Evolutionary conservation across 2,329 filamentous ascomycete species (phyloP).

Genomic region (Graphiopsis chlorocephala): DNA sequence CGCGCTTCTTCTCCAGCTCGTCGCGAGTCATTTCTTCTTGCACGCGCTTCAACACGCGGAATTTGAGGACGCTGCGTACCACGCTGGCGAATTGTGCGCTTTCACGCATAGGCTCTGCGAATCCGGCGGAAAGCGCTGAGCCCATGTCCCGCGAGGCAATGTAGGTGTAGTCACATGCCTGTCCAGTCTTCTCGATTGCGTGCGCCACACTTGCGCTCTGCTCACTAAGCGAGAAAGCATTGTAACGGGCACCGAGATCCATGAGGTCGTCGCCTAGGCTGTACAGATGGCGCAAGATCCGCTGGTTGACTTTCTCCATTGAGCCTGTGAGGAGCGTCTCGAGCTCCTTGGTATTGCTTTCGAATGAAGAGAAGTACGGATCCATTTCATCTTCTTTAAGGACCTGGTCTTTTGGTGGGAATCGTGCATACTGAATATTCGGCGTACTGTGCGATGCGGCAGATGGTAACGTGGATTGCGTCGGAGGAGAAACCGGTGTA

Average conservation of each 20-base stretch:
- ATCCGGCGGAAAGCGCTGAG: constrained; percentile 81
- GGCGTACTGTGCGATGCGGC: constrained; percentile 56
- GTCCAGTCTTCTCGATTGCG: constrained; percentile 90
- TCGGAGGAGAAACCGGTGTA: constrained; percentile 55
- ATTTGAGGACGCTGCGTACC: constrained; percentile 82
- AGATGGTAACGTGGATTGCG: constrained; percentile 49
- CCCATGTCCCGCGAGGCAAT: constrained; percentile 92
- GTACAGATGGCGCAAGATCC: constrained; percentile 81
- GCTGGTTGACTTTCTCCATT: constrained; percentile 94
- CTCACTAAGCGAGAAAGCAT: constrained; percentile 93
- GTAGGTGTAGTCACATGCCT: constrained; percentile 93
- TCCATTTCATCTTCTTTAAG: constrained; percentile 88
- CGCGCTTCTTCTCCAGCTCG: constrained; percentile 82
- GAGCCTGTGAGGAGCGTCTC: constrained; percentile 85
- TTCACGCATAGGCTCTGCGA: constrained; percentile 96
- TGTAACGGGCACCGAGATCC: constrained; percentile 92
- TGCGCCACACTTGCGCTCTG: constrained; percentile 82
- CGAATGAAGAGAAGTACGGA: constrained; percentile 92
- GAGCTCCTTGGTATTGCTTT: constrained; percentile 85
- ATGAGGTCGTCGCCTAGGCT: constrained; percentile 82
- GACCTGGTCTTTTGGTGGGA: constrained; percentile 73
- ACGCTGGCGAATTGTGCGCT: constrained; percentile 96
- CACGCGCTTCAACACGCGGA: constrained; percentile 87
- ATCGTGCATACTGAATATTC: constrained; percentile 69
- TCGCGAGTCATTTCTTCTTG: constrained; percentile 97